phyloP scores from a whole-genome alignment of 1,139 yeast species.

The Cylindricascospora bacillispora region DNA sequence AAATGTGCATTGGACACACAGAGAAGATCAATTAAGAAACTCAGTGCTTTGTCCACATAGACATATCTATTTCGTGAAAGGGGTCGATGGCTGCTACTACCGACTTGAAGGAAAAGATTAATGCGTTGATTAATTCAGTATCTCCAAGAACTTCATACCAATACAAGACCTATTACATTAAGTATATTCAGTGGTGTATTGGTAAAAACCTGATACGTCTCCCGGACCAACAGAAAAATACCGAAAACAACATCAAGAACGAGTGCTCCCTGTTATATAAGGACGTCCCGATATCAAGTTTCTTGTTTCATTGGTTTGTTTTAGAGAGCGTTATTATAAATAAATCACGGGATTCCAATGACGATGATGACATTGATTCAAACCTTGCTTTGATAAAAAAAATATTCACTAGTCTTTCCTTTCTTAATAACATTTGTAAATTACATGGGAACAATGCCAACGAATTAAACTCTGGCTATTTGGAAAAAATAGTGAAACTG shows the following conservation, averaged over 20 bases:
- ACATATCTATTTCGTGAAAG: too few species aligned
- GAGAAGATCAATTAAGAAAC: too few species aligned
- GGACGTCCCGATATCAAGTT: conserved; percentile 13
- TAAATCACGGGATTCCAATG: neutral
- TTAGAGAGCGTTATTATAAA: conserved; percentile 11
- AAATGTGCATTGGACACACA: too few species aligned
- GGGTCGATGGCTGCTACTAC: too few species aligned
- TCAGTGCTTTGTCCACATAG: too few species aligned
- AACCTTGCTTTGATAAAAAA: conserved; percentile 11
- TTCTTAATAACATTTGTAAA: conserved; percentile 13
- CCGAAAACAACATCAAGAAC: conserved; percentile 3
- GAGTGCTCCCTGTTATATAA: conserved; percentile 7
- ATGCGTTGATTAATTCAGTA: conserved; percentile 12
- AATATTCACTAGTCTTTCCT: conserved; percentile 13
- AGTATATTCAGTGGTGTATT: conserved; percentile 19
- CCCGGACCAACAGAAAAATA: conserved; percentile 1
- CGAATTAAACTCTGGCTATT: conserved; percentile 1
- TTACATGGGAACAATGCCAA: conserved; percentile 7
- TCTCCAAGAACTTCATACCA: conserved; percentile 19
- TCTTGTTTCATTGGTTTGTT: conserved; percentile 17
- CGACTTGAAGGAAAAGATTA: conserved; percentile 3
- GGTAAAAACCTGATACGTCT: conserved; percentile 2
- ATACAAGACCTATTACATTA: conserved; percentile 18
- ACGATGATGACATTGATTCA: conserved; percentile 3
- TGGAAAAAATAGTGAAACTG: conserved; percentile 4